Base-by-base conservation (phyloP, 2,329 filamentous ascomycete species). In the Fusarium nygamai region DNA sequence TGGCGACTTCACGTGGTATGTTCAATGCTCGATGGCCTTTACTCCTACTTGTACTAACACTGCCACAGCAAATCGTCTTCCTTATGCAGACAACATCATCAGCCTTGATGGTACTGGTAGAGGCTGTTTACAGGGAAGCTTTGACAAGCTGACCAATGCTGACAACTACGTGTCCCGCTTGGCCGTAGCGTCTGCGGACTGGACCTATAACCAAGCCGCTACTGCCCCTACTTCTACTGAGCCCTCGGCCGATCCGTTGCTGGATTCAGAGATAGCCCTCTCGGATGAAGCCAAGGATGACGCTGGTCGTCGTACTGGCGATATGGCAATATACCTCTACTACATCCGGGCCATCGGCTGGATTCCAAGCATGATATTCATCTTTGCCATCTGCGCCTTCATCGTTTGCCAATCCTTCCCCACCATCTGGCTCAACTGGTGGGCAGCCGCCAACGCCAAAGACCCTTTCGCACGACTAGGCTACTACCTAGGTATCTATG, bases 261-360 rank as follows among this genome's bases (percentile, higher is more conserved):
- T 39, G 13, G 47, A n/a, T 14, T 6, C 69, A 17, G 69, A 73
- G 31, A 13, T 43, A 14, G n/a, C 41, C 8, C 33, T 64, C 5
- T 51, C 58, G 5, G 74, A 77, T 14, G 53, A 53, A 22, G 27
- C 53, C 4, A 48, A 67, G 13, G 62, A 66, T 2, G 61, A 41
- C 14, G 57, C 65, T n/a, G 34, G 58, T 17, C 76, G 77, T 27
- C 74, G 72, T 3, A 74, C 64, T 39, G 77, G 69, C 1, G 79
- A 73, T 10, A 34, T 53, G 14, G 74, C 74, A 13, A 51, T 79
- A n/a, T 72, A 76, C 38, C 62, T 64, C 17, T 80, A 80, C 61
- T 80, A 81, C n/a, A 69, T 77, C 14, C 73, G 67, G 6, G 76
- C 71, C 20, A 78, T 72, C 8, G 80, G 74, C 19, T 81, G 75